Percentiles rank a stretch among this genome's conserved stretches.
Conservation (phyloP, 2,329 filamentous ascomycete species). For the Aspergillus sp. region DNA sequence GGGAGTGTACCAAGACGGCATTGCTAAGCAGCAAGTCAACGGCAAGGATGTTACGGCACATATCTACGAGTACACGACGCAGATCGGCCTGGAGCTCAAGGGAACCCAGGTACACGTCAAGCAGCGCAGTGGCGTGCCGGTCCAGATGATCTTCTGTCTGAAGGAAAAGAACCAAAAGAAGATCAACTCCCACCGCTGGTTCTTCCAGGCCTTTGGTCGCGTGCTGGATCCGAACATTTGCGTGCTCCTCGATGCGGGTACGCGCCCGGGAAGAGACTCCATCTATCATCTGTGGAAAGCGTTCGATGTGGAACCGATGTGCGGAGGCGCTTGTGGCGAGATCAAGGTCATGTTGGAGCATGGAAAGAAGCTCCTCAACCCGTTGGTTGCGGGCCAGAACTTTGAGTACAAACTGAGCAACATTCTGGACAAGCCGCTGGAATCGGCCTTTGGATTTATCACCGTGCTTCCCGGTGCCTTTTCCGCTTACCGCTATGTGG, state of each 20-base stretch:
- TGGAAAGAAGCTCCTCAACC: conserved; percentile 87
- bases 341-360: conserved; percentile 95
- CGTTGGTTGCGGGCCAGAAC: conserved; percentile 92
- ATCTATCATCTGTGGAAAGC: conserved; percentile 99
- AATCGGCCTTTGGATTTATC: conserved; percentile 97
- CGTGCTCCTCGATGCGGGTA: conserved; percentile 92
- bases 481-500: conserved; percentile 94
- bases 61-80: conserved; percentile 75
- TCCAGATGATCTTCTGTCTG: conserved; percentile 95
- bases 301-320: conserved; percentile 96
- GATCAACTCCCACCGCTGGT: conserved; percentile 99
- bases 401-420: conserved; percentile 99
- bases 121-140: conserved; percentile 76
- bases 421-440: conserved; percentile 94
- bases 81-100: conserved; percentile 75
- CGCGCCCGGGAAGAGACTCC: conserved; percentile 86
- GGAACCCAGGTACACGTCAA: conserved; percentile 83
- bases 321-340: conserved; percentile 93
- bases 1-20: conserved; percentile 97
- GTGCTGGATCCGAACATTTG: conserved; percentile 95
- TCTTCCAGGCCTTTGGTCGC: conserved; percentile 93
- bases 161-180: conserved; percentile 99
- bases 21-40: conserved; percentile 97
- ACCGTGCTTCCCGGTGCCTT: conserved; percentile 95
- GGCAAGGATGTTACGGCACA: conserved; percentile 94